Evolutionary conservation across 2,329 filamentous ascomycete genomes (phyloP).

Genomic region (Zalaria obscura): DNA sequence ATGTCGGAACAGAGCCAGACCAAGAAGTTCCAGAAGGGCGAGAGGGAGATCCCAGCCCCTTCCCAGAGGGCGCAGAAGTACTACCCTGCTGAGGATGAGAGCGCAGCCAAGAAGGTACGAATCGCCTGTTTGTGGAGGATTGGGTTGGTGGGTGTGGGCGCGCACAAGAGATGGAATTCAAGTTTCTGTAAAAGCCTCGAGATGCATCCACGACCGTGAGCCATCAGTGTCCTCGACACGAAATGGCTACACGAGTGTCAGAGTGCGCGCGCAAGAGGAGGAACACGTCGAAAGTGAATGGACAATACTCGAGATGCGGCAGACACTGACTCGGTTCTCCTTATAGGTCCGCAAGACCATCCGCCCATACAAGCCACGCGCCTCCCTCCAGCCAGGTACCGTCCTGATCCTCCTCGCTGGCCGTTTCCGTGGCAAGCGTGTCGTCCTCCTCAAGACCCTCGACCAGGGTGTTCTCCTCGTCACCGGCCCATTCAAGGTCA

Average conservation of each 20-base stretch:
- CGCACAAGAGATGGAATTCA: not conserved
- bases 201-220: too few species aligned
- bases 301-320: too few species aligned
- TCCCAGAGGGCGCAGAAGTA: conserved; percentile 95
- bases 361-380: conserved; percentile 74
- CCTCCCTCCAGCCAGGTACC: conserved; percentile 83
- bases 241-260: too few species aligned
- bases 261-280: not conserved
- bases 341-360: conserved; percentile 83
- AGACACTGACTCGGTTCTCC: not conserved
- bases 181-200: too few species aligned
- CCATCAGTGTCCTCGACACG: too few species aligned
- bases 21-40: conserved; percentile 97
- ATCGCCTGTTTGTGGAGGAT: not conserved
- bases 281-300: not conserved
- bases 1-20: conserved; percentile 38
- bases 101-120: conserved; percentile 84
- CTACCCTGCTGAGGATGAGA: conserved; percentile 92
- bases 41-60: conserved; percentile 75
- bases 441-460: conserved; percentile 96
- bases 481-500: conserved; percentile 99
- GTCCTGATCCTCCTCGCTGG: conserved; percentile 98
- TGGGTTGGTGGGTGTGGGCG: not conserved
- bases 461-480: conserved; percentile 96
- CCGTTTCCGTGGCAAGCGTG: conserved; percentile 99